Evolutionary conservation across 805 yeast species (phyloP), one percentile per base, ranked within the genome.

Genomic region (Lipomyces kockii): DNA sequence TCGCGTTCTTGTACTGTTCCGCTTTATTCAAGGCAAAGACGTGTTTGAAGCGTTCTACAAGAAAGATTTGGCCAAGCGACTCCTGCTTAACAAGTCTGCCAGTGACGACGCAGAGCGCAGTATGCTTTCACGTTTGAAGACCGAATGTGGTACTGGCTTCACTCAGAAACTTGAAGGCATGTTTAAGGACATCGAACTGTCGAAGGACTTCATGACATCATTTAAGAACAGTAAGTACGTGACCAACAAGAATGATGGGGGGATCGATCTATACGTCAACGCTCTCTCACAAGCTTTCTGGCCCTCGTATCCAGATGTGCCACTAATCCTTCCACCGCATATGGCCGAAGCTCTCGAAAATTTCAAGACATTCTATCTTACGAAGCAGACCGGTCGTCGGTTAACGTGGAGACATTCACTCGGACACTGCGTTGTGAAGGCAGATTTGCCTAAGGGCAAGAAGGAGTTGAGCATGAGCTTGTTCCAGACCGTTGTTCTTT

Each of bases 1-100:
- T 56, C 83, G 84, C 34, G 85, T 92, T 0, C 83, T 90, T 12
- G 78, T 82, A 27, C 83, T 93, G 39, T 87, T 92, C 74, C 81
- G 88, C 65, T 87, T 86, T 74, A 82, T 92, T 58, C 83, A 86
- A 67, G 97, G 93, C 73, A 93, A 92, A 74, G 97, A 92, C 78
- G 80, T 90, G 32, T 93, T 92, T 79, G 97, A 92, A 75, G 89
- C 86, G 54, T 87, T 89, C 68, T 92, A 91, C 77, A 92, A 92
- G 73, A 90, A 88, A 63, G 97, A 91, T 78, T 81, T 93, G 66
- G 97, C 97, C 0, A 91, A 89, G 77, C 82, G 98, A 68, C 82
- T 92, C 54, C 75, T 89, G 83, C 86, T 65, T 81, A 82, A 71
- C 74, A 78, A 80, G 77, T 71, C 77, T 14, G 73, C 83, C 60